Evolutionary conservation across 257 asterid genomes (phyloP).

Genomic region (Avicennia marina): DNA sequence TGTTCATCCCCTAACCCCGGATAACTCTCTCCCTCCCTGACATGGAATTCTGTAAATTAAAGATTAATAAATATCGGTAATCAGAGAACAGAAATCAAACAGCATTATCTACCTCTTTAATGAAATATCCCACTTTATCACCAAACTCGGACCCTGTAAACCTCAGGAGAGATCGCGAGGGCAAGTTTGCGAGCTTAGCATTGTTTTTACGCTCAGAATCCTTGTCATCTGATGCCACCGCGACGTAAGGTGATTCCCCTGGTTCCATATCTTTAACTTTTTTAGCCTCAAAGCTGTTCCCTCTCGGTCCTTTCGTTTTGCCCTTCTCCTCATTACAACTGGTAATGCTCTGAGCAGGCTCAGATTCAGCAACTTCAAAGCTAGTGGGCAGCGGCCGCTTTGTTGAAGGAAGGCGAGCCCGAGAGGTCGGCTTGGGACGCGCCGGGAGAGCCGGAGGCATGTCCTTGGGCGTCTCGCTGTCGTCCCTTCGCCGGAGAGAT

Average conservation of each 20-base stretch:
- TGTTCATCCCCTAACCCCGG: constrained; percentile 7
- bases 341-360: constrained; percentile 18
- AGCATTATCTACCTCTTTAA: constrained; percentile 41
- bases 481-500: constrained; percentile 58
- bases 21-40: neutral
- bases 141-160: constrained; percentile 37
- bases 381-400: constrained; percentile 47
- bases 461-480: constrained; percentile 53
- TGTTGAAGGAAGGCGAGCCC: constrained; percentile 65
- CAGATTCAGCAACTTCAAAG: constrained; percentile 27
- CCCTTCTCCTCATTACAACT: constrained; percentile 16
- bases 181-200: constrained; percentile 14
- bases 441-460: constrained; percentile 85
- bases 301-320: constrained; percentile 21
- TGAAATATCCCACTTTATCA: constrained; percentile 54
- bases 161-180: constrained; percentile 25
- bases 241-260: constrained; percentile 43
- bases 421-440: constrained; percentile 55
- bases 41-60: neutral
- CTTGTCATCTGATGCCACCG: constrained; percentile 22
- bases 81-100: constrained; percentile 5
- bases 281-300: constrained; percentile 42
- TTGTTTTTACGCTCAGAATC: constrained; percentile 27
- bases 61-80: constrained; percentile 5
- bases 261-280: constrained; percentile 36